These are phyloP conservation scores for Beauveria sp. DNA, from an alignment of 2,329 filamentous ascomycete species.

Conservation along the genomic window DNA sequence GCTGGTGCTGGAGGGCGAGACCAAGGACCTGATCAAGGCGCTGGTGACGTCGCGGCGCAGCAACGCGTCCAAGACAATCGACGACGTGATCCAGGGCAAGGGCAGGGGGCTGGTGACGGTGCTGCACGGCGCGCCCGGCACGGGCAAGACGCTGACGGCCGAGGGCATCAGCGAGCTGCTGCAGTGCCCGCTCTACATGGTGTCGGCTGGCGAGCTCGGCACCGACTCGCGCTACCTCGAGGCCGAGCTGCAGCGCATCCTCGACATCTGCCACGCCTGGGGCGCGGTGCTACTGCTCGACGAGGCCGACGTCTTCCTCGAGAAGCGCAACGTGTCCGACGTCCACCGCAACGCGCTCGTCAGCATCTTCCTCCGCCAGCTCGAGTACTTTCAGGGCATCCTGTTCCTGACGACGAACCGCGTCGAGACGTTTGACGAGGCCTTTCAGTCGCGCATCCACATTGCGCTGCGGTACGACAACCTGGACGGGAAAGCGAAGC, in stretches of 20 bases:
- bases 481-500: slow-evolving; percentile 63
- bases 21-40: slow-evolving; percentile 61
- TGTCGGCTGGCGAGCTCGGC: slow-evolving; percentile 73
- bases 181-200: slow-evolving; percentile 75
- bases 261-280: slow-evolving; percentile 82
- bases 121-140: slow-evolving; percentile 77
- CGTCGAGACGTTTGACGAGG: slow-evolving; percentile 82
- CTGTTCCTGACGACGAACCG: slow-evolving; percentile 85
- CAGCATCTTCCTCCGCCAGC: slow-evolving; percentile 74
- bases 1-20: slow-evolving; percentile 60
- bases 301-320: slow-evolving; percentile 78
- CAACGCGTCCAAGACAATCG: slow-evolving; percentile 71
- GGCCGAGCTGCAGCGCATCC: slow-evolving; percentile 69
- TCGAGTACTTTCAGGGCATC: slow-evolving; percentile 91
- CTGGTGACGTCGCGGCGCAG: slow-evolving; percentile 80
- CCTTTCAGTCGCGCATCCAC: slow-evolving; percentile 83
- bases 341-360: slow-evolving; percentile 81
- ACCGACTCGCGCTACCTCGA: slow-evolving; percentile 70
- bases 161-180: slow-evolving; percentile 81
- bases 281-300: slow-evolving; percentile 78
- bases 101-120: slow-evolving; percentile 77
- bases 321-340: slow-evolving; percentile 75
- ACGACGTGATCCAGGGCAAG: slow-evolving; percentile 77
- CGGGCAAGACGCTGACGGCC: slow-evolving; percentile 82
- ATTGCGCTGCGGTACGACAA: slow-evolving; percentile 76